A percentile compares a stretch with the other conserved stretches of the same genome.
Evolutionary conservation across 2,329 filamentous ascomycete species (phyloP).

Genomic region (Paraphoma sp.): DNA sequence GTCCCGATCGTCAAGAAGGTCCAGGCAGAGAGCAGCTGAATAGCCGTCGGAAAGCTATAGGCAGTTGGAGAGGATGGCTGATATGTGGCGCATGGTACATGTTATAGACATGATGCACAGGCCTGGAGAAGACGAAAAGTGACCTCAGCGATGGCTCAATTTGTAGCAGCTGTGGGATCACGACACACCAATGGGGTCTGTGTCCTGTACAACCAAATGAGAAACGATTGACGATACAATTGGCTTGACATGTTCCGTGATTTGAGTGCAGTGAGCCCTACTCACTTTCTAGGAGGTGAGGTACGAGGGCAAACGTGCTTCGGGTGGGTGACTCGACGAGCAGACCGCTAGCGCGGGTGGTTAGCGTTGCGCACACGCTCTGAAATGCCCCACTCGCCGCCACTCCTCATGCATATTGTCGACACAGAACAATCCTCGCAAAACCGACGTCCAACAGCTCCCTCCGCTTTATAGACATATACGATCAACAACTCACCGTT

Average conservation of each 20-base stretch:
- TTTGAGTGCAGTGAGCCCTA: neutral
- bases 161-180: conserved; percentile 4
- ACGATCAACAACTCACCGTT: conserved; percentile 7
- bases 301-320: neutral
- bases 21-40: conserved; percentile 55
- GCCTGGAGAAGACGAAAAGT: conserved; percentile 11
- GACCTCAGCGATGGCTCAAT: conserved; percentile 10
- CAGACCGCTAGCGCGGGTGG: conserved; percentile 20
- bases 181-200: conserved; percentile 12
- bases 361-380: conserved; percentile 24
- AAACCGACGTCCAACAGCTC: neutral
- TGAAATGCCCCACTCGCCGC: conserved; percentile 22
- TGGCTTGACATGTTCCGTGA: neutral
- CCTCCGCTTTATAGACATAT: neutral
- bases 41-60: conserved; percentile 21
- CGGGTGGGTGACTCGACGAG: conserved; percentile 4
- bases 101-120: conserved; percentile 5
- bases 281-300: neutral
- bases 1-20: conserved; percentile 83
- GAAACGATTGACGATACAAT: conserved; percentile 23
- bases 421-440: conserved; percentile 2
- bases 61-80: neutral
- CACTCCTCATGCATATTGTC: conserved; percentile 25
- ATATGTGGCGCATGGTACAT: conserved; percentile 3
- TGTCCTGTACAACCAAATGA: conserved; percentile 21